Percentiles rank a stretch among this genome's conserved stretches.
phyloP scores from a whole-genome alignment of 805 yeast genomes.

The Candida ficus region DNA sequence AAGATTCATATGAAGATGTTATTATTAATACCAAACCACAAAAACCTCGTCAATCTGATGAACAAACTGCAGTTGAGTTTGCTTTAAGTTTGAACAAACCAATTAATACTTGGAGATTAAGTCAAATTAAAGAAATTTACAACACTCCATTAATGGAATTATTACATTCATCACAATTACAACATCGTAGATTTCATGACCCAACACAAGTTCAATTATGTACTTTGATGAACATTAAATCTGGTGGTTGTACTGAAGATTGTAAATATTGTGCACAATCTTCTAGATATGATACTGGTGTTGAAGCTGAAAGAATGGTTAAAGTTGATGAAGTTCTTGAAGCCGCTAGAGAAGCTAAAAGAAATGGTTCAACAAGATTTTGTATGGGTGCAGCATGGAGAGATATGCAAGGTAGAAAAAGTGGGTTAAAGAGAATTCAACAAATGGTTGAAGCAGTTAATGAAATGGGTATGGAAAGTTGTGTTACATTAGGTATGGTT shows the following conservation, averaged over 20 bases:
- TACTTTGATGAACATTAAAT: conserved; percentile 67
- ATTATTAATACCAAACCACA: neutral
- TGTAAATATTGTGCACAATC: conserved; percentile 82
- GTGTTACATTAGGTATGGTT: conserved; percentile 80
- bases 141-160: conserved; percentile 62
- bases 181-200: conserved; percentile 63
- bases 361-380: conserved; percentile 70
- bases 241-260: conserved; percentile 81
- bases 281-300: conserved; percentile 60
- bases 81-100: conserved; percentile 30
- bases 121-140: conserved; percentile 56
- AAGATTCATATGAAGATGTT: neutral
- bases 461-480: conserved; percentile 65
- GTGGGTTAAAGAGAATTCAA: conserved; percentile 55
- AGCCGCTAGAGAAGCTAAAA: conserved; percentile 61
- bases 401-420: conserved; percentile 74
- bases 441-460: conserved; percentile 63
- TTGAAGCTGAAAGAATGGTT: conserved; percentile 63
- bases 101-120: conserved; percentile 49
- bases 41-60: neutral
- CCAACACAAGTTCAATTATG: conserved; percentile 70
- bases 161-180: conserved; percentile 52
- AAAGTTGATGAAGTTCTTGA: conserved; percentile 55
- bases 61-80: conserved; percentile 18
- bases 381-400: conserved; percentile 91